Evolutionary conservation across 2,329 filamentous ascomycete genomes (phyloP).

Genomic region (Leptographium flavum): DNA sequence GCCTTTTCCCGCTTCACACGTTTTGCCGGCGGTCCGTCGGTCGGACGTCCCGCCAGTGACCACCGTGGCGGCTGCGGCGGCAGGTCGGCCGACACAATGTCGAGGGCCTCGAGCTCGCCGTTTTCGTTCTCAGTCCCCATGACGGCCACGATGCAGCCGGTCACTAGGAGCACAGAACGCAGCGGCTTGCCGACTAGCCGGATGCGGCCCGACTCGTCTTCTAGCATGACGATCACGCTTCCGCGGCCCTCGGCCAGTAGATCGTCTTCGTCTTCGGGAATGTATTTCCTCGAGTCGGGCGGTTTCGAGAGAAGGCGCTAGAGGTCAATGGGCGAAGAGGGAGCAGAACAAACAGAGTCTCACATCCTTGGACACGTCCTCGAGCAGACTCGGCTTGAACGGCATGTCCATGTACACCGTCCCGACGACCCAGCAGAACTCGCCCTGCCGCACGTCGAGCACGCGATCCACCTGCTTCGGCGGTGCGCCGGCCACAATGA

Average conservation of each 20-base stretch:
- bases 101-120: slow-evolving; percentile 85
- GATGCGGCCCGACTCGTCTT: slow-evolving; percentile 88
- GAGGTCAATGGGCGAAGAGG: background rate
- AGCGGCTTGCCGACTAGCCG: slow-evolving; percentile 61
- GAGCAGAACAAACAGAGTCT: background rate
- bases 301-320: slow-evolving; percentile 26
- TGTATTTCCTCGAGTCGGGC: slow-evolving; percentile 62
- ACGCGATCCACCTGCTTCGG: slow-evolving; percentile 73
- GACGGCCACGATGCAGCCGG: slow-evolving; percentile 85
- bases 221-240: slow-evolving; percentile 50
- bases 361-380: slow-evolving; percentile 87
- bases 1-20: slow-evolving; percentile 23
- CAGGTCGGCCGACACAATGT: slow-evolving; percentile 77
- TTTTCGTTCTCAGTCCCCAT: slow-evolving; percentile 87
- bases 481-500: slow-evolving; percentile 60
- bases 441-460: slow-evolving; percentile 85
- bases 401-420: slow-evolving; percentile 97
- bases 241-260: slow-evolving; percentile 16
- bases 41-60: slow-evolving; percentile 43
- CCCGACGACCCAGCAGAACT: slow-evolving; percentile 88
- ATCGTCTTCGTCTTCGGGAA: slow-evolving; percentile 46
- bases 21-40: slow-evolving; percentile 16
- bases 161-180: slow-evolving; percentile 60
- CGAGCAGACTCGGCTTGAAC: slow-evolving; percentile 87
- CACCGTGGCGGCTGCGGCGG: slow-evolving; percentile 70